Percentiles rank a stretch among this genome's conserved stretches.
phyloP scores from a whole-genome alignment of 176 grass and related monocot genomes.

The Rhipidocladum racemiflorum region DNA sequence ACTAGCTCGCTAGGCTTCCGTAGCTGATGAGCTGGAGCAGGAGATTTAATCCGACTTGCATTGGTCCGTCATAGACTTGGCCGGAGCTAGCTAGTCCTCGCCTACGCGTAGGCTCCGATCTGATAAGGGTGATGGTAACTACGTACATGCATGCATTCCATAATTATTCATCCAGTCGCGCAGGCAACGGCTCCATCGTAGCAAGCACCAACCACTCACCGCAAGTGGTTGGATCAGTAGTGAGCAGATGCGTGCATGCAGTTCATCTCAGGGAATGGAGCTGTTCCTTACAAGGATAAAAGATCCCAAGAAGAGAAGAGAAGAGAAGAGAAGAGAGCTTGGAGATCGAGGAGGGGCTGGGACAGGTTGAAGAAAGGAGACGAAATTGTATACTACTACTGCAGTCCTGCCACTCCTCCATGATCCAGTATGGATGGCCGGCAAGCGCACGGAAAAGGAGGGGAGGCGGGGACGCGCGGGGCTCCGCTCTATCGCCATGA shows the following conservation, averaged over 20 bases:
- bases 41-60: constrained; percentile 1
- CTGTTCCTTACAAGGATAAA: neutral
- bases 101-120: neutral
- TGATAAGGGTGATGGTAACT: neutral
- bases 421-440: constrained; percentile 3
- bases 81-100: neutral
- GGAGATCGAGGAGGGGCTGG: neutral
- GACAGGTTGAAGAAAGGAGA: neutral
- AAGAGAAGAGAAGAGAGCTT: neutral
- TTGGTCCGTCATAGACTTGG: neutral
- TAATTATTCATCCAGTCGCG: neutral
- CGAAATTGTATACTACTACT: neutral
- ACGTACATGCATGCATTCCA: neutral
- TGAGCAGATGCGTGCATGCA: neutral
- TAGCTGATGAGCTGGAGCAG: constrained; percentile 1
- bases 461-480: neutral
- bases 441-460: constrained; percentile 46
- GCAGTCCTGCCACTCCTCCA: neutral
- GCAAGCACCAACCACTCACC: neutral
- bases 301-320: neutral
- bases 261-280: neutral
- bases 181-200: neutral
- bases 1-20: constrained; percentile 9
- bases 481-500: constrained; percentile 22
- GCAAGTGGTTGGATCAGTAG: neutral